Evolutionary conservation across 768 basidiomycete species (phyloP).

Genomic region (Trametes elegans): DNA sequence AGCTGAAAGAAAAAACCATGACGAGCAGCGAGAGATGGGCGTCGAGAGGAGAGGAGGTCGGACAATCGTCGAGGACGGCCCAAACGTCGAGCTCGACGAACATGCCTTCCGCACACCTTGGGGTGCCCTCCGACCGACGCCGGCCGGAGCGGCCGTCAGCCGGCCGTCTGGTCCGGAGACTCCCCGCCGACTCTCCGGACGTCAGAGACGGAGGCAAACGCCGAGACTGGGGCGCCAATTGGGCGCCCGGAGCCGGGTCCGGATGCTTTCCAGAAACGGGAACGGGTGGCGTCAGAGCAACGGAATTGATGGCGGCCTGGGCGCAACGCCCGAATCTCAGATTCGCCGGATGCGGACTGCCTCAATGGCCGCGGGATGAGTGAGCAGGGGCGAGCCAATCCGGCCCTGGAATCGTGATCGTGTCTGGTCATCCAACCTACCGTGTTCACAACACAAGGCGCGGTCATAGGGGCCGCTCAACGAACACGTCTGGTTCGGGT

Average conservation of each 20-base stretch:
- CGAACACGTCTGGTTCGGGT: background rate
- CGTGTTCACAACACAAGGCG: slow-evolving; percentile 11
- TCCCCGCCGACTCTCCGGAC: too few species aligned
- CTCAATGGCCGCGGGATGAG: background rate
- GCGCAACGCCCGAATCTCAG: too few species aligned
- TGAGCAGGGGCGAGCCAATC: background rate
- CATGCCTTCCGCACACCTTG: background rate
- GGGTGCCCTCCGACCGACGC: background rate
- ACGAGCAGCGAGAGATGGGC: background rate
- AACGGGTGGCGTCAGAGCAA: background rate
- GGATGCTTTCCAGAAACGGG: too few species aligned
- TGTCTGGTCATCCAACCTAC: too few species aligned
- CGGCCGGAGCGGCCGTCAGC: slow-evolving; percentile 7
- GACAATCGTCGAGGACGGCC: slow-evolving; percentile 3
- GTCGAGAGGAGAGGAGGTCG: background rate
- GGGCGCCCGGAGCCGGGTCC: too few species aligned
- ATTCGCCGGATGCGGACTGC: background rate
- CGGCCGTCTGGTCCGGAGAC: background rate
- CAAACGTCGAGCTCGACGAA: slow-evolving; percentile 12
- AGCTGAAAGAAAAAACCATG: slow-evolving; percentile 65
- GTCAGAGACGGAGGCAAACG: too few species aligned
- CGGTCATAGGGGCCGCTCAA: background rate
- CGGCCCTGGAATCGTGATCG: too few species aligned
- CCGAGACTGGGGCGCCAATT: too few species aligned
- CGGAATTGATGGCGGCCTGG: background rate